Evolutionary conservation across 257 asterid species (phyloP), one percentile per base, ranked within the genome.

Genomic region (Ilex asprella): DNA sequence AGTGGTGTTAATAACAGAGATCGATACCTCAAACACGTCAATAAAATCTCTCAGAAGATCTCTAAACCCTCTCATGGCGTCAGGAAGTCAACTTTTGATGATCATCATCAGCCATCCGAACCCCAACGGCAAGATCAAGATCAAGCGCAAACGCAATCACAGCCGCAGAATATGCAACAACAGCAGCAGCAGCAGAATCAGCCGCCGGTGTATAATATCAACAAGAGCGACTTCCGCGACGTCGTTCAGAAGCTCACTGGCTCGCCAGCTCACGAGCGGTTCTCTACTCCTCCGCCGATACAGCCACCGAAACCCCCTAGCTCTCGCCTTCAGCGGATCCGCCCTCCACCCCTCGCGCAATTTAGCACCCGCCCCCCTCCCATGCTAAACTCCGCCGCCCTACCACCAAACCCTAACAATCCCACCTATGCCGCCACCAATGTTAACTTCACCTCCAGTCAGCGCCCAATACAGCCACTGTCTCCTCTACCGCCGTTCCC

Each of bases 191-290:
- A 59, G 41, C 76, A 70, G 75, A 70, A 74, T 31, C 97, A 86
- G 59, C 95, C 95, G 7, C 97, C 97, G 59, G 97, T 89, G 12
- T 89, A 87, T 72, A 89, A 87, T 73, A 87, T 89, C 31, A 89
- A 81, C 74, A 89, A 87, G 72, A 83, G 76, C 64, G 95, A 89
- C 68, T 89, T 89, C 71, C 87, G 95, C 3, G 90, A 87, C 59
- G 92, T 89, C 35, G 97, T 89, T 49, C 97, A 89, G 87, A 79
- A 75, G 75, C 97, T 89, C 59, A 89, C 97, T 4, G 95, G 97
- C 21, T 83, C 94, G 0, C 95, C 92, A 54, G 88, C 92, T 1
- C 87, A 85, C 62, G 95, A 86, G 70, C 76, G 91, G 12, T 55
- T 67, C 10, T 35, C 86, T 31, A 44, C 75, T 8, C 80, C 94